phyloP scores from a whole-genome alignment of 2,329 filamentous ascomycete species.

The Leptographium wingfieldii region DNA sequence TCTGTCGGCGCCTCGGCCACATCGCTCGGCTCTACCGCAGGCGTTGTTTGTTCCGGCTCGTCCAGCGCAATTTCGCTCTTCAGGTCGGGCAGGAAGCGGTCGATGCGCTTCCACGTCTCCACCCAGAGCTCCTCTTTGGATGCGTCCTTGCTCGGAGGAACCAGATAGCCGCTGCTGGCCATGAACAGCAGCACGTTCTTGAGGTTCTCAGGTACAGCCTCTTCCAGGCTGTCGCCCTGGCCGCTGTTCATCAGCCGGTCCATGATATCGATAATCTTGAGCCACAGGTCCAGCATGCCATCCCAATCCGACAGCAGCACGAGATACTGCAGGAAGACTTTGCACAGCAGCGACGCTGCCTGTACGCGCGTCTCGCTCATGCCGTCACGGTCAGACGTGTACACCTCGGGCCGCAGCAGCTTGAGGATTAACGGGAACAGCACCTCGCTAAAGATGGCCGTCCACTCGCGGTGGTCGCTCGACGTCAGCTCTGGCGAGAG shows the following conservation, averaged over 20 bases:
- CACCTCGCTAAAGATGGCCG: slow-evolving; percentile 85
- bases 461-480: slow-evolving; percentile 84
- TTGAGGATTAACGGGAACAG: slow-evolving; percentile 82
- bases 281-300: slow-evolving; percentile 83
- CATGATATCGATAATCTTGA: slow-evolving; percentile 85
- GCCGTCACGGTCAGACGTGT: slow-evolving; percentile 76
- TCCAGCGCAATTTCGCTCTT: slow-evolving; percentile 44
- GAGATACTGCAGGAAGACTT: slow-evolving; percentile 90
- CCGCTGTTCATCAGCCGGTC: slow-evolving; percentile 94
- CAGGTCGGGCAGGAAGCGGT: slow-evolving; percentile 51
- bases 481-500: slow-evolving; percentile 74
- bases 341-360: slow-evolving; percentile 80
- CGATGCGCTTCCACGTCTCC: slow-evolving; percentile 54
- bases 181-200: slow-evolving; percentile 97
- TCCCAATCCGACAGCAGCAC: slow-evolving; percentile 75
- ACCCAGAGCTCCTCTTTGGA: slow-evolving; percentile 44
- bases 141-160: slow-evolving; percentile 49
- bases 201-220: slow-evolving; percentile 86
- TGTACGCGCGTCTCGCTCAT: slow-evolving; percentile 95
- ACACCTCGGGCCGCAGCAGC: slow-evolving; percentile 87
- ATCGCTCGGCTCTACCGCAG: neutral
- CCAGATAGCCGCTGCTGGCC: slow-evolving; percentile 75
- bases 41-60: neutral
- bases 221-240: slow-evolving; percentile 80
- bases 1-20: neutral